Evolutionary conservation across 2,329 filamentous ascomycete genomes (phyloP), one percentile per base, ranked within the genome.

Genomic region (Ophiostoma sp.): DNA sequence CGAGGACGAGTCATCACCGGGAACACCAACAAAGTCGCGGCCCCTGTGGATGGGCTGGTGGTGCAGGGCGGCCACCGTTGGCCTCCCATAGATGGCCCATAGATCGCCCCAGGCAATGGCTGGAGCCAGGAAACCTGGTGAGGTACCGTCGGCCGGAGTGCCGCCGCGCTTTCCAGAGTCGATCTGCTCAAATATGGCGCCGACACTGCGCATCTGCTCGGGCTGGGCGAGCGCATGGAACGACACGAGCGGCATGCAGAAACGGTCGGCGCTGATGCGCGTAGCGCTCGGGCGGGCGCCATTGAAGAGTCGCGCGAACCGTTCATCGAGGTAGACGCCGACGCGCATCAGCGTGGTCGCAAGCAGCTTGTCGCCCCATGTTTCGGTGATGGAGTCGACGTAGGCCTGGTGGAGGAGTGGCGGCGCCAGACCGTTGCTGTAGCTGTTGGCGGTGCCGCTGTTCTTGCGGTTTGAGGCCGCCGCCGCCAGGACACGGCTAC

Each of bases 261-360:
- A 83, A 7, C 85, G 81, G 76, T 88, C 87, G 2, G 79, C 77
- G 76, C 82, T 82, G 78, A 89, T 84, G 64, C 84, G 84, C 69
- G 86, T 87, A 77, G 84, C 81, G 75, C 79, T 78, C 0, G 87
- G 87, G 25, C 81, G 79, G 77, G 88, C 87, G 66, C 87, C 87
- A 77, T 88, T 89, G 79, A 89, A 89, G 74, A 87, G 79, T 68
- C 84, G 85, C 72, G 82, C 82, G 79, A 87, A 87, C 6, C 82
- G 79, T 80, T 89, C 87, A 76, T 88, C 85, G 7, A 89, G 80
- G 78, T 88, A 87, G 57, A 89, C 80, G 15, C 85, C 87, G 4
- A 87, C 78, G 78, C 85, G 85, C 79, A 87, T 85, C 66, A 89
- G 79, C 45, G 86, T 86, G 28, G 83, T 86, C 39, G 87, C 85